Evolutionary conservation across 768 basidiomycete genomes (phyloP).

Genomic region (Lenzites betulinus): DNA sequence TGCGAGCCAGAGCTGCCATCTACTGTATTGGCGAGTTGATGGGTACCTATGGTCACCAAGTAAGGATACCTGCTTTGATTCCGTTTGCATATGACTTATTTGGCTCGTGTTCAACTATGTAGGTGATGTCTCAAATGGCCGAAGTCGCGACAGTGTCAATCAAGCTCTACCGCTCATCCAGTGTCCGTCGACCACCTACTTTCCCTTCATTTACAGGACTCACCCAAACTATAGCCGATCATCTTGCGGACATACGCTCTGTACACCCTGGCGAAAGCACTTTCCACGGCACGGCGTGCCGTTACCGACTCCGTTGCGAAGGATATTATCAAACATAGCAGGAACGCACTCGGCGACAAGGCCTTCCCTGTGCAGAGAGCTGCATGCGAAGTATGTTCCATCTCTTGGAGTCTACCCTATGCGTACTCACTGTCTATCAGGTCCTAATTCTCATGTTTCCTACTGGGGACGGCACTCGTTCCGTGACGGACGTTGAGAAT

Average conservation of each 20-base stretch:
- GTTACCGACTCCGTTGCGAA: constrained; percentile 75
- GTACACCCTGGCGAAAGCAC: constrained; percentile 71
- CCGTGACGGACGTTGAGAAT: constrained; percentile 74
- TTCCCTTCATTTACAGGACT: constrained; percentile 9
- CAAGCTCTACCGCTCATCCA: constrained; percentile 72
- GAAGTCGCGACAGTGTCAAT: constrained; percentile 72
- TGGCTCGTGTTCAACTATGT: background rate
- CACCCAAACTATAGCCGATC: constrained; percentile 53
- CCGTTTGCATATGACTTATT: too few species aligned
- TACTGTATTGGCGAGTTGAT: constrained; percentile 90
- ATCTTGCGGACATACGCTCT: constrained; percentile 84
- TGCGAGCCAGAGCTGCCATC: constrained; percentile 67
- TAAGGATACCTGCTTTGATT: constrained; percentile 30
- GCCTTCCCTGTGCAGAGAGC: constrained; percentile 84
- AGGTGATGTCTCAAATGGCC: constrained; percentile 96
- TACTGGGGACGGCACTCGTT: constrained; percentile 53
- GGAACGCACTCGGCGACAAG: constrained; percentile 75
- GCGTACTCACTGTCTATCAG: constrained; percentile 28
- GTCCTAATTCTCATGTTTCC: constrained; percentile 62
- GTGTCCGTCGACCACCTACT: constrained; percentile 46
- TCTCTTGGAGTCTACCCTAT: constrained; percentile 19
- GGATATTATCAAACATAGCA: constrained; percentile 86
- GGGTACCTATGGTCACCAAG: constrained; percentile 81
- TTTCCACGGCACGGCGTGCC: constrained; percentile 80
- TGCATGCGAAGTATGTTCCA: constrained; percentile 65